Percentiles rank a stretch among this genome's conserved stretches.
Evolutionary conservation across 441 rosid species (phyloP).

Genomic region (Arabidopsis lyrata): DNA sequence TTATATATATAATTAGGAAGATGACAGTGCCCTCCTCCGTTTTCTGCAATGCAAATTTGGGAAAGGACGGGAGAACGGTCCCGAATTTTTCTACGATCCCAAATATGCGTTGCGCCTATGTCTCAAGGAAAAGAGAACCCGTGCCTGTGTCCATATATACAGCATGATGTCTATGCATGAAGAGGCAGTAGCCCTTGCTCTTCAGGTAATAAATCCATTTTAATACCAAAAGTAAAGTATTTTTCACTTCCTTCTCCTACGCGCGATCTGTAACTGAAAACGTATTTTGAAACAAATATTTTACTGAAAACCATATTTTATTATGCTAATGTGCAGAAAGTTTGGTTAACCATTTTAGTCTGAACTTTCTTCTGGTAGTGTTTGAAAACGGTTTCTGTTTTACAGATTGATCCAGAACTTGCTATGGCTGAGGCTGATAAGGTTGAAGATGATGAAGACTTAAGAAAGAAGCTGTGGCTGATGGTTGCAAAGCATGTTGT

Average conservation of each 20-base stretch:
- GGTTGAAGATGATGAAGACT: slow-evolving; percentile 99
- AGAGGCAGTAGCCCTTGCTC: slow-evolving; percentile 99
- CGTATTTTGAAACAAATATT: slow-evolving; percentile 18
- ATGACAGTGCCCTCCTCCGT: slow-evolving; percentile 90
- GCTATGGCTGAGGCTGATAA: slow-evolving; percentile 99
- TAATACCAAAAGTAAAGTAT: slow-evolving; percentile 1
- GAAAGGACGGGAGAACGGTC: slow-evolving; percentile 88
- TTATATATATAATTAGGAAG: slow-evolving; percentile 65
- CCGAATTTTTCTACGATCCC: slow-evolving; percentile 98
- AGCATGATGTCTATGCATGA: slow-evolving; percentile 99
- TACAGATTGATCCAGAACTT: slow-evolving; percentile 97
- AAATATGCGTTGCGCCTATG: slow-evolving; percentile 98
- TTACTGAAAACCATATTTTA: not conserved
- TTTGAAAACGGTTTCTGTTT: slow-evolving; percentile 30
- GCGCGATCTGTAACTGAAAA: slow-evolving; percentile 15
- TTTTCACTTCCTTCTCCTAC: slow-evolving; percentile 5
- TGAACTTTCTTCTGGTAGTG: slow-evolving; percentile 32
- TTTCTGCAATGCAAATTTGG: slow-evolving; percentile 98
- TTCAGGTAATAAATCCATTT: slow-evolving; percentile 67
- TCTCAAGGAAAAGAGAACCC: slow-evolving; percentile 96
- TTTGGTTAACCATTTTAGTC: slow-evolving; percentile 20
- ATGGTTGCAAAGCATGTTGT: slow-evolving; percentile 99
- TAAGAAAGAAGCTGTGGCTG: slow-evolving; percentile 99
- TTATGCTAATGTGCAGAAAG: slow-evolving; percentile 12
- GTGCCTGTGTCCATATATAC: slow-evolving; percentile 97